phyloP scores from a whole-genome alignment of 768 basidiomycete genomes.

The Phallus indusiatus region DNA sequence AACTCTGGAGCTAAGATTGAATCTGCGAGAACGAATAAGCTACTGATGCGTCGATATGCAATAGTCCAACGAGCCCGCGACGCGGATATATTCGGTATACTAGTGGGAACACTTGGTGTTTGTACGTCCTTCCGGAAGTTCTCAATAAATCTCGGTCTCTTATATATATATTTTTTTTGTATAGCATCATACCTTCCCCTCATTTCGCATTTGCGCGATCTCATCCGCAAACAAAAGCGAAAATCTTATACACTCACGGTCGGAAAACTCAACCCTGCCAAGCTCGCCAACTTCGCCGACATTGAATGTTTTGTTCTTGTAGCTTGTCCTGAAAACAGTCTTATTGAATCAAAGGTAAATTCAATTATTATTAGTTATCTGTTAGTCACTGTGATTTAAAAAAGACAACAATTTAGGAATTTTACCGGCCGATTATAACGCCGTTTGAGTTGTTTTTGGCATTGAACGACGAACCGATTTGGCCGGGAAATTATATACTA shows the following conservation, averaged over 20 bases:
- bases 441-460: constrained; percentile 87
- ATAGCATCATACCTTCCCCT: constrained; percentile 79
- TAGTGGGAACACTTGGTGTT: constrained; percentile 90
- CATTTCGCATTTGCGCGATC: constrained; percentile 66
- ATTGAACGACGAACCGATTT: constrained; percentile 55
- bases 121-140: constrained; percentile 34
- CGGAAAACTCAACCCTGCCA: constrained; percentile 89
- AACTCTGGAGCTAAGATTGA: constrained; percentile 35
- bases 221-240: constrained; percentile 60
- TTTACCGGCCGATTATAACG: constrained; percentile 82
- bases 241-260: constrained; percentile 94
- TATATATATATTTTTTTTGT: background rate
- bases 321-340: constrained; percentile 87
- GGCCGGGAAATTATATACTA: constrained; percentile 72
- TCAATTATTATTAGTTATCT: background rate
- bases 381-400: background rate
- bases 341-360: constrained; percentile 63
- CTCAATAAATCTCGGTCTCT: background rate
- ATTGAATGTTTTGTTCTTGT: constrained; percentile 94
- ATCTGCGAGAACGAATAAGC: constrained; percentile 61
- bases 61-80: constrained; percentile 81
- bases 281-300: constrained; percentile 92
- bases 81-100: constrained; percentile 90
- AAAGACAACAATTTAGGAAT: constrained; percentile 56
- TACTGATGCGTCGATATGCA: constrained; percentile 87